Base-by-base conservation (phyloP, 805 yeast species). In the Kazachstania bromeliacearum region DNA sequence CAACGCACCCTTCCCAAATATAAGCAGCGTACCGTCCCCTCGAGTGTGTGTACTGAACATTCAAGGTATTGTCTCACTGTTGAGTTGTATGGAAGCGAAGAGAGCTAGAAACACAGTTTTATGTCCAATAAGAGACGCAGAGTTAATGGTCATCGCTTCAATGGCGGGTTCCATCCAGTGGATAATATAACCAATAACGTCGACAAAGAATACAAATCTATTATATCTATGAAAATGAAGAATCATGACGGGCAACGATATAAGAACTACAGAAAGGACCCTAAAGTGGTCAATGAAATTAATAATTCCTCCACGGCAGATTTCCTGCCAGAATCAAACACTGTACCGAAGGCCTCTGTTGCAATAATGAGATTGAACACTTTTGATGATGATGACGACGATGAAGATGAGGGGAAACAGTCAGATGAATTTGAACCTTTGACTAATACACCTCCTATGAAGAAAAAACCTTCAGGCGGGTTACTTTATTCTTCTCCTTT, bases 201-300 rank as follows among this genome's bases (percentile, higher is more conserved):
- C n/a, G n/a, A n/a, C n/a, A n/a, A n/a, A n/a, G n/a, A n/a, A n/a
- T n/a, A n/a, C n/a, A n/a, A n/a, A n/a, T n/a, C n/a, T n/a, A n/a
- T n/a, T n/a, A n/a, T n/a, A 28, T 28, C 31, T 3, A 28, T 28
- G 18, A 12, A 29, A 6, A 29, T 8, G 20, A 29, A 13, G 5
- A 12, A 10, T 13, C 3, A 20, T 17, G 16, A 12, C 23, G 20
- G 24, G 3, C 35, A 34, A n/a, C 25, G 55, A 21, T 52, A 52
- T 37, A 41, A 36, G 17, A 35, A 34, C 7, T 34, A 33, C 21
- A 43, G 51, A 23, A 47, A 35, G 25, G 51, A 45, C 36, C 43
- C 42, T 4, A 41, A 37, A 34, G 40, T 48, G 7, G 42, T 46
- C 3, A 40, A 50, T 4, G 38, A 48, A 21, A 26, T 44, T 10